Percentiles rank a stretch among this genome's conserved stretches.
phyloP scores from a whole-genome alignment of 352 stramenopile species.

The Phytophthora brassicae region DNA sequence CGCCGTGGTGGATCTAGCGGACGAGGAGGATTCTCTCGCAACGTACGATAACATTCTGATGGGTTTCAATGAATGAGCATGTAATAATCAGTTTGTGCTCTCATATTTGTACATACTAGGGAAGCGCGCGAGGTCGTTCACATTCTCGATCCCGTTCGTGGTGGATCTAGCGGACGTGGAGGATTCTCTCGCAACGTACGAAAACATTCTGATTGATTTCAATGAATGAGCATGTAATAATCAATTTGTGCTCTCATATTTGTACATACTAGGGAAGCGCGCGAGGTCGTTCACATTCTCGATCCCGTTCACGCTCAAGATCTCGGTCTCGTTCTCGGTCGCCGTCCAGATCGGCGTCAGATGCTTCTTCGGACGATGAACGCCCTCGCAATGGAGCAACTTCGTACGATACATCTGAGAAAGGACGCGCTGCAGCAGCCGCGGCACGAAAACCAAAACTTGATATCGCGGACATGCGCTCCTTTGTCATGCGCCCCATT shows the following conservation, averaged over 20 bases:
- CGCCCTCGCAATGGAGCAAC: slow-evolving; percentile 61
- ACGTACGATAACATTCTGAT: slow-evolving; percentile 28
- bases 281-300: slow-evolving; percentile 44
- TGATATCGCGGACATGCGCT: slow-evolving; percentile 81
- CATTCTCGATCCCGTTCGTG: slow-evolving; percentile 44
- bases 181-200: slow-evolving; percentile 46
- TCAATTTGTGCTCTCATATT: neutral
- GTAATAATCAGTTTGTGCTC: slow-evolving; percentile 10
- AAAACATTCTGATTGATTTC: neutral
- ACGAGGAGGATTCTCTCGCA: slow-evolving; percentile 32
- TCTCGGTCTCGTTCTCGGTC: slow-evolving; percentile 58
- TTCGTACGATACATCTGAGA: slow-evolving; percentile 55
- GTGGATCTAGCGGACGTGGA: too few species aligned
- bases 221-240: slow-evolving; percentile 7
- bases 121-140: slow-evolving; percentile 40
- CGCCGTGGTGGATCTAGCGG: slow-evolving; percentile 27
- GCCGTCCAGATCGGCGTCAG: slow-evolving; percentile 58
- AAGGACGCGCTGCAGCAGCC: slow-evolving; percentile 29
- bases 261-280: slow-evolving; percentile 26
- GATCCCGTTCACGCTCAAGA: slow-evolving; percentile 45
- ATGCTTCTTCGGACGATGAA: slow-evolving; percentile 67
- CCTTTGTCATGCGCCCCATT: slow-evolving; percentile 78
- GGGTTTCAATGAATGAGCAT: neutral
- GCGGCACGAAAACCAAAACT: slow-evolving; percentile 73
- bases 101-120: slow-evolving; percentile 17